These are phyloP conservation scores for Phialemoniopsis sp. DNA, from an alignment of 2,329 filamentous ascomycete genomes.

Conservation along the genomic window DNA sequence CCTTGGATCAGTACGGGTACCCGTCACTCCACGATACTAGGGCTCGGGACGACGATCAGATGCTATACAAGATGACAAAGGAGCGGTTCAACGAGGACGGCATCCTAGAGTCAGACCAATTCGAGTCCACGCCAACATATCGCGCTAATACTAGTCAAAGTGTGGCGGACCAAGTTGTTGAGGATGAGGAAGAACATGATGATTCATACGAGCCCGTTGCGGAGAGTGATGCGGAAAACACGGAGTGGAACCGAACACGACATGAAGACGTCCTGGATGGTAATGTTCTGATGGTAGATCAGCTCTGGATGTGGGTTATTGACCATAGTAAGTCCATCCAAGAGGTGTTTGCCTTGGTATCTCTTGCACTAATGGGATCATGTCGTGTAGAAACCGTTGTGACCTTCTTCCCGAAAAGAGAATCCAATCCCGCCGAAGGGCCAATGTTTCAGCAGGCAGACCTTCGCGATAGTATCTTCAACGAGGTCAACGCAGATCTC, in stretches of 20 bases:
- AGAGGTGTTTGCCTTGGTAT: background rate
- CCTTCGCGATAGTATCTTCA: constrained; percentile 59
- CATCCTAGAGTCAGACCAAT: too few relatives aligned
- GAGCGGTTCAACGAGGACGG: too few relatives aligned
- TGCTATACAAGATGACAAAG: constrained; percentile 63
- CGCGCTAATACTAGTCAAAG: background rate
- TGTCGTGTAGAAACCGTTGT: constrained; percentile 37
- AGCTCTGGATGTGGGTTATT: constrained; percentile 60
- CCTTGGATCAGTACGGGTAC: constrained; percentile 61
- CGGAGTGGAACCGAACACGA: constrained; percentile 7
- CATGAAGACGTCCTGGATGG: constrained; percentile 34
- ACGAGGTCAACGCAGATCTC: constrained; percentile 61
- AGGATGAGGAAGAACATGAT: constrained; percentile 19
- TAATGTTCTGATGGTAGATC: constrained; percentile 63
- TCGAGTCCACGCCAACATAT: constrained; percentile 20
- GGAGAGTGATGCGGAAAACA: constrained; percentile 13
- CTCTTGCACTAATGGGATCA: too few relatives aligned
- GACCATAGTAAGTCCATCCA: constrained; percentile 39
- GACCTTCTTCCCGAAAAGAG: constrained; percentile 51
- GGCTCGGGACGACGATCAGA: constrained; percentile 60
- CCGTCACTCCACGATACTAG: constrained; percentile 56
- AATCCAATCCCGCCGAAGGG: constrained; percentile 49
- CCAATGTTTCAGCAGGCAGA: constrained; percentile 57
- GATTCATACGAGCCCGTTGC: constrained; percentile 11
- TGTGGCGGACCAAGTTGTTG: background rate